Conservation (phyloP, 441 rosid genomes). For the Euphorbia schlechtendalii region DNA sequence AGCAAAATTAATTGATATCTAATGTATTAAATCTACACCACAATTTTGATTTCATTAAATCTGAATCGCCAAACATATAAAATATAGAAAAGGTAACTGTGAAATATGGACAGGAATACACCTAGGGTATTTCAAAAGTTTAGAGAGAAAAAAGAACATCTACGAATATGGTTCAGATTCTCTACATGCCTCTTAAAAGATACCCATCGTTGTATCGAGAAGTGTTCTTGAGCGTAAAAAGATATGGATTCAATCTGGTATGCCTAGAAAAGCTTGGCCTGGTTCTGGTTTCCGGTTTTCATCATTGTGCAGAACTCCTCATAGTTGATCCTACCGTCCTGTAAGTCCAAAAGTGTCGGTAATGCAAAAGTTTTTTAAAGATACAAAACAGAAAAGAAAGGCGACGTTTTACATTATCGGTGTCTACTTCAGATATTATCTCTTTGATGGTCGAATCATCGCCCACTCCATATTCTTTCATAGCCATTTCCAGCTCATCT, state of each 20-base stretch:
- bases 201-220: not conserved
- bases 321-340: slow-evolving; percentile 80
- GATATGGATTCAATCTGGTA: not conserved
- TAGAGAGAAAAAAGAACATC: not conserved
- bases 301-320: slow-evolving; percentile 76
- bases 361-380: not conserved
- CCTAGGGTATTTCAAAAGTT: not conserved
- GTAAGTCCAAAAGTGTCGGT: not conserved
- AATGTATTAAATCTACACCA: not conserved
- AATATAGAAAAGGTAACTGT: not conserved
- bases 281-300: slow-evolving; percentile 52
- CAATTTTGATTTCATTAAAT: not conserved
- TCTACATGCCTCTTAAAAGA: not conserved
- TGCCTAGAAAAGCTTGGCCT: slow-evolving; percentile 14
- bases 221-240: not conserved
- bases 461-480: slow-evolving; percentile 76
- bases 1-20: not conserved
- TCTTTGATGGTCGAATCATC: slow-evolving; percentile 68
- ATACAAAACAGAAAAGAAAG: no score
- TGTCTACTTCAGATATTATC: slow-evolving; percentile 74
- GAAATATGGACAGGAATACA: not conserved
- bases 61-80: not conserved
- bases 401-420: slow-evolving; percentile 51
- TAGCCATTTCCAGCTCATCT: slow-evolving; percentile 71
- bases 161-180: not conserved